Evolutionary conservation across 257 asterid species (phyloP).

Genomic region (Thymus mandschuricus): DNA sequence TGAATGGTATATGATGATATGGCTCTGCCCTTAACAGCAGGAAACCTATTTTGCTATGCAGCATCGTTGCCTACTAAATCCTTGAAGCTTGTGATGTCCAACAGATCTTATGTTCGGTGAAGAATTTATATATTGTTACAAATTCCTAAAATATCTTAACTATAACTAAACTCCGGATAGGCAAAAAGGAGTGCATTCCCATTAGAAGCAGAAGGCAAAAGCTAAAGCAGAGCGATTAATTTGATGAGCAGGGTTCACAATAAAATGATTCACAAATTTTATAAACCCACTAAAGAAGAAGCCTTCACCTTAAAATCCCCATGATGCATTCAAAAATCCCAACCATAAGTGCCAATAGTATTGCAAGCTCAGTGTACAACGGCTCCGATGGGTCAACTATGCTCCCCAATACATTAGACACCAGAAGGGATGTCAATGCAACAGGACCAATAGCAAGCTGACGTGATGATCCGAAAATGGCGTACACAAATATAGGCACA

Average conservation of each 20-base stretch:
- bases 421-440: constrained; percentile 94
- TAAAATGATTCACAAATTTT: constrained; percentile 1
- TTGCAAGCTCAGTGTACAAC: constrained; percentile 94
- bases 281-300: constrained; percentile 29
- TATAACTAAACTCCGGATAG: background rate
- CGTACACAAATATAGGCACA: constrained; percentile 89
- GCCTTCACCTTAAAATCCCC: constrained; percentile 85
- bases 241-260: constrained; percentile 19
- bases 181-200: constrained; percentile 13
- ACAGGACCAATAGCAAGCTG: constrained; percentile 99
- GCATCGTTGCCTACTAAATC: constrained; percentile 21
- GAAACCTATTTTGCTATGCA: constrained; percentile 20
- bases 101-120: constrained; percentile 1
- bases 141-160: background rate
- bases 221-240: background rate
- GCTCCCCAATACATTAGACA: constrained; percentile 83
- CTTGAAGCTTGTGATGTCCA: background rate
- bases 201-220: constrained; percentile 14
- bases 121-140: background rate
- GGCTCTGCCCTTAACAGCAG: constrained; percentile 17
- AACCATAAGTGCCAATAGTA: constrained; percentile 93
- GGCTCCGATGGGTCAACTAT: constrained; percentile 81
- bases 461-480: constrained; percentile 96
- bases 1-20: constrained; percentile 14
- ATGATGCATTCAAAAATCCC: constrained; percentile 88